Conservation (phyloP, 2,329 filamentous ascomycete species). For the Macroventuria anomochaeta region DNA sequence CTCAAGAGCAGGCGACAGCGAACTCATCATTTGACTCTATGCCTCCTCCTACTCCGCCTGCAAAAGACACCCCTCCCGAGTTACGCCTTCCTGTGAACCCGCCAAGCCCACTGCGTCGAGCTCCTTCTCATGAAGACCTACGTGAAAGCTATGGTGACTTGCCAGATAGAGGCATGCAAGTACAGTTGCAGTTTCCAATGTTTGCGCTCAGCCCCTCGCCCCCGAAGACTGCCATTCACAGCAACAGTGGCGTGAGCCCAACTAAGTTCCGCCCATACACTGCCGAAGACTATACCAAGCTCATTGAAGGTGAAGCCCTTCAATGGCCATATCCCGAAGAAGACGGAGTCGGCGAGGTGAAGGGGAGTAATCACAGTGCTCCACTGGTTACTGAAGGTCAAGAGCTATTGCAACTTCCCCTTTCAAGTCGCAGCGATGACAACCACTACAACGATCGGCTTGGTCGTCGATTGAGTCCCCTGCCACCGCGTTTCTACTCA, state of each 20-base stretch:
- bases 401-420: conserved; percentile 14
- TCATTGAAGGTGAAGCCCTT: conserved; percentile 34
- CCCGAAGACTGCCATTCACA: conserved; percentile 17
- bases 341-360: conserved; percentile 11
- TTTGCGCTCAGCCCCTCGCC: conserved; percentile 25
- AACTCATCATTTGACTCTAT: conserved; percentile 19
- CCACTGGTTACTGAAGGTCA: conserved; percentile 12
- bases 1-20: conserved; percentile 4
- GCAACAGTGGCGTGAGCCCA: conserved; percentile 26
- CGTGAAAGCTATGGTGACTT: conserved; percentile 23
- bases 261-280: conserved; percentile 32
- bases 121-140: conserved; percentile 20
- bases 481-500: conserved; percentile 43
- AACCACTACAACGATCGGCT: conserved; percentile 11
- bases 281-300: conserved; percentile 36
- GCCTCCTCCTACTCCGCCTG: conserved; percentile 51
- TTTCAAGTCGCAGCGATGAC: conserved; percentile 27
- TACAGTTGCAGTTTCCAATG: conserved; percentile 23
- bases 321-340: conserved; percentile 24
- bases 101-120: conserved; percentile 28
- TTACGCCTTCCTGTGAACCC: conserved; percentile 9
- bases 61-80: conserved; percentile 53
- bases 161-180: conserved; percentile 10
- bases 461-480: conserved; percentile 9
- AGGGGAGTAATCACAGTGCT: conserved; percentile 17